These are phyloP conservation scores for Xylaria sp. DNA, from an alignment of 2,329 filamentous ascomycete genomes.

Conservation along the genomic window DNA sequence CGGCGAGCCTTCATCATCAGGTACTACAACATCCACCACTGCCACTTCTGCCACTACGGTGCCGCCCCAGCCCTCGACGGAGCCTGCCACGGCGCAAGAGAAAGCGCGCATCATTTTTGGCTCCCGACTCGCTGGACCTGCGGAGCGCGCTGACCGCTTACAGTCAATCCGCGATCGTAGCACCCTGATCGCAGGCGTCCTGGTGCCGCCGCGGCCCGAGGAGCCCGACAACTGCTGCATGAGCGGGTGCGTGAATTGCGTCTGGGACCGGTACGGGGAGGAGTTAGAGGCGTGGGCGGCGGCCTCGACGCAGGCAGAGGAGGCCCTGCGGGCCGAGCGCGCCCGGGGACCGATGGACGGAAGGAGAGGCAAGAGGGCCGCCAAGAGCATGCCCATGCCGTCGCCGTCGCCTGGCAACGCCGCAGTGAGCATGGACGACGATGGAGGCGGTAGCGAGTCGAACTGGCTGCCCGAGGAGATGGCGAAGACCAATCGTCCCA, in stretches of 20 bases:
- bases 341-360: conserved; percentile 32
- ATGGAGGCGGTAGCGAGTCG: conserved; percentile 78
- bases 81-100: conserved; percentile 61
- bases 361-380: conserved; percentile 26
- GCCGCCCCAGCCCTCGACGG: conserved; percentile 45
- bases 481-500: conserved; percentile 51
- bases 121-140: conserved; percentile 77
- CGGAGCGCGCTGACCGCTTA: conserved; percentile 71
- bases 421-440: conserved; percentile 75
- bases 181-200: conserved; percentile 77
- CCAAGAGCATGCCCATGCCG: conserved; percentile 26
- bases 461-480: conserved; percentile 63
- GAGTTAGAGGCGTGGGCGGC: conserved; percentile 90
- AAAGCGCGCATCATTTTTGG: conserved; percentile 81
- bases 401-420: conserved; percentile 18
- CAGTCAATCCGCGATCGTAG: conserved; percentile 68
- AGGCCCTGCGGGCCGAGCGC: conserved; percentile 57
- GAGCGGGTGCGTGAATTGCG: conserved; percentile 97
- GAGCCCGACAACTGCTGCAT: conserved; percentile 99
- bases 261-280: conserved; percentile 92
- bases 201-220: conserved; percentile 82
- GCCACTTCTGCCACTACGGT: conserved; percentile 34
- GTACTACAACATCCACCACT: conserved; percentile 28
- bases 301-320: conserved; percentile 71
- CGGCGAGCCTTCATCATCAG: conserved; percentile 41